Percentiles rank a stretch among this genome's conserved stretches.
phyloP scores from a whole-genome alignment of 257 asterid genomes.

The Plantago major region DNA sequence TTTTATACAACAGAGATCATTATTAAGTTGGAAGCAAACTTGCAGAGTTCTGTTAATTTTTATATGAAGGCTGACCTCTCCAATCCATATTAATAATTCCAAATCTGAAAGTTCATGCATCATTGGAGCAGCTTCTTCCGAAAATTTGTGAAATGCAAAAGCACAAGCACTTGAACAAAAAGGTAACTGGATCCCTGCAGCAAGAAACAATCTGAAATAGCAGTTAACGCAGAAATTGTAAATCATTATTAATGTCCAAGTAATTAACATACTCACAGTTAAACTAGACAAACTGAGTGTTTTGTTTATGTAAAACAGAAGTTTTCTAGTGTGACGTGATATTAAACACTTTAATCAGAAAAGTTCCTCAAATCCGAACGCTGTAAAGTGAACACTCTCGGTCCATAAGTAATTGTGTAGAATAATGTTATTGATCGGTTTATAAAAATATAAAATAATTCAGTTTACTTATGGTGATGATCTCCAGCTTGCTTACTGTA shows the following conservation, averaged over 20 bases:
- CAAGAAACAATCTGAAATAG: constrained; percentile 71
- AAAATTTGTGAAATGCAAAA: constrained; percentile 66
- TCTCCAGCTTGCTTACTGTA: neutral
- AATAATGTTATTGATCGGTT: too few species aligned
- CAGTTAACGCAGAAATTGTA: constrained; percentile 20
- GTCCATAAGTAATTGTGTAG: too few species aligned
- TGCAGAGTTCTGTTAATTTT: neutral
- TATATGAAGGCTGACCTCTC: constrained; percentile 58
- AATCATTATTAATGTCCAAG: too few species aligned
- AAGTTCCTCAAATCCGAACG: too few species aligned
- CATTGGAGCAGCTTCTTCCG: constrained; percentile 64
- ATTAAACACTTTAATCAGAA: too few species aligned
- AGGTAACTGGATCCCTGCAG: constrained; percentile 63
- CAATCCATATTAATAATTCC: constrained; percentile 87
- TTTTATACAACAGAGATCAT: neutral
- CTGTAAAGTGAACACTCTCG: too few species aligned
- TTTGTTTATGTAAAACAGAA: too few species aligned
- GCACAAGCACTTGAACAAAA: constrained; percentile 74
- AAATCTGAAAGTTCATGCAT: constrained; percentile 71
- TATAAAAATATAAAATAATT: too few species aligned
- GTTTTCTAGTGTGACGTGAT: too few species aligned
- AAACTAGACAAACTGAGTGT: too few species aligned
- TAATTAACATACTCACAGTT: too few species aligned
- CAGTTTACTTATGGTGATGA: too few species aligned
- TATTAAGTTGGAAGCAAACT: neutral